Evolutionary conservation across 805 yeast species (phyloP), one percentile per base, ranked within the genome.

Genomic region (Myxozyma neglecta): DNA sequence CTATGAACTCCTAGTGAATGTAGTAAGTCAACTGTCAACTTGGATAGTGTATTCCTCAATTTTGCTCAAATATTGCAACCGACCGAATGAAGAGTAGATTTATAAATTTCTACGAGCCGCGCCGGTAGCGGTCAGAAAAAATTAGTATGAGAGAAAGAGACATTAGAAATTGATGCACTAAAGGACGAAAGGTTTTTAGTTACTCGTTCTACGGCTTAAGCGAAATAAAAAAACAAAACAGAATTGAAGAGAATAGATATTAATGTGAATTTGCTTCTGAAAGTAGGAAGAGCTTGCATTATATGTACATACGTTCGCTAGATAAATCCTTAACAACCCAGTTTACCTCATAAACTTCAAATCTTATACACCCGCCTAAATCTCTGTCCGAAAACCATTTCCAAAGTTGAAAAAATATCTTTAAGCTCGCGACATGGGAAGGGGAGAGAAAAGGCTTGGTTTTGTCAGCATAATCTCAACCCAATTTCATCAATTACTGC

Each of bases 351-450:
- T 24, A 24, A 24, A 24, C 29, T 46, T 46, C 50, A 44, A 44
- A 44, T 16, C 29, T 20, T 20, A 16, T 16, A 6, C 14, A 10
- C 16, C n/a, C 36, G 36, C 36, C 13, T 13, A 24, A 16, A 8
- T 40, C 6, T 44, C 29, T n/a, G 29, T 24, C 29, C 29, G 29
- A 24, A 24, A 24, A 3, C 5, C 29, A 24, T 24, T 24, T 24
- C 29, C 29, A 24, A 24, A 24, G 29, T 24, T 24, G 29, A 18
- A 6, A 4, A 11, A 37, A 11, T 16, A 16, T 37, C 40, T 34
- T 44, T 46, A 44, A 39, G 37, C 47, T 45, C 66, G 69, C 71
- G 58, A 72, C 73, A 70, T 40, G 32, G 62, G 56, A 16, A 63
- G 55, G 13, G 66, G 66, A 13, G 66, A 63, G 36, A 63, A 20